Conservation (phyloP, 768 basidiomycete species). For the Mycena latifolia region DNA sequence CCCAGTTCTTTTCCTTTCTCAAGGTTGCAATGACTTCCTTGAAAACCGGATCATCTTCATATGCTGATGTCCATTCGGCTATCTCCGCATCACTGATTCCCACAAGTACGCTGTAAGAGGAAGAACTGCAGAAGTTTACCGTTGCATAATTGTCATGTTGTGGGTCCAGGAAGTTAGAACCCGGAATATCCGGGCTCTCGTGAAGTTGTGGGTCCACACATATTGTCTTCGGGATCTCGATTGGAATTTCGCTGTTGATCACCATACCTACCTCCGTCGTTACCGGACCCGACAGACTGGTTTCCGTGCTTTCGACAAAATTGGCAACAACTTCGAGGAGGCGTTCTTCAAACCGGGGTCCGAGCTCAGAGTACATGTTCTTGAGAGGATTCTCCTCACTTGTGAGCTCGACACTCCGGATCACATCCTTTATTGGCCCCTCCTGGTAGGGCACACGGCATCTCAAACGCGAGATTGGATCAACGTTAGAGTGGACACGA, state of each 20-base stretch:
- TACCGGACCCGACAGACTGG: background rate
- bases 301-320: too few relatives aligned
- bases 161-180: too few relatives aligned
- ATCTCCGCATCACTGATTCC: slow-evolving; percentile 9
- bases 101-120: background rate
- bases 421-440: slow-evolving; percentile 28
- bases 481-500: slow-evolving; percentile 53
- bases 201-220: too few relatives aligned
- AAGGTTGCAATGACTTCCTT: background rate
- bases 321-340: too few relatives aligned
- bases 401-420: background rate
- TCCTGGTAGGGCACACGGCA: slow-evolving; percentile 36
- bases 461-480: slow-evolving; percentile 50
- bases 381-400: background rate
- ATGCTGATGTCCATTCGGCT: slow-evolving; percentile 7
- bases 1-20: slow-evolving; percentile 4
- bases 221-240: too few relatives aligned
- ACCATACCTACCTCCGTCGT: background rate
- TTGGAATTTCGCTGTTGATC: slow-evolving; percentile 6
- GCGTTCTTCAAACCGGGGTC: background rate
- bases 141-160: too few relatives aligned
- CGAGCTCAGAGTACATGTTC: background rate
- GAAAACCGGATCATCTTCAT: background rate
- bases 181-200: too few relatives aligned
- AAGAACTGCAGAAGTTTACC: too few relatives aligned